A percentile compares a stretch with the other conserved stretches of the same genome.
Conservation (phyloP, 1,139 yeast genomes). For the Yamadazyma epiphylla region DNA sequence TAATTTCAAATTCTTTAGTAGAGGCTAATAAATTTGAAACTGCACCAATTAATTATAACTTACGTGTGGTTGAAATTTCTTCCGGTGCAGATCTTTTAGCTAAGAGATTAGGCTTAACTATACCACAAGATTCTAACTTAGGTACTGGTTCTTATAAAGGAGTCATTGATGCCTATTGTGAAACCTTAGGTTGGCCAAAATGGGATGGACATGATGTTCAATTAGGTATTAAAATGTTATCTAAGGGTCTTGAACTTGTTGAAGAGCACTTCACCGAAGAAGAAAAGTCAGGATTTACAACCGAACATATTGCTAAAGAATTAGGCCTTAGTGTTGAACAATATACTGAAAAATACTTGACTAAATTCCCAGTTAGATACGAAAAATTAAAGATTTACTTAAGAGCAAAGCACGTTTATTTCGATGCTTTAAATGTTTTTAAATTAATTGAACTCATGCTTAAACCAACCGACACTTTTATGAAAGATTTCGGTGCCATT, state of each 20-base stretch:
- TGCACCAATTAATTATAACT: conserved; percentile 65
- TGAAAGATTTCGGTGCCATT: conserved; percentile 44
- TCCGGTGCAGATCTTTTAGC: conserved; percentile 61
- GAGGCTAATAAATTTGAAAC: conserved; percentile 66
- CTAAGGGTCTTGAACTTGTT: conserved; percentile 37
- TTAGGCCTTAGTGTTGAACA: conserved; percentile 42
- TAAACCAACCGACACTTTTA: conserved; percentile 23
- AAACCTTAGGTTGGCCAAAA: conserved; percentile 24
- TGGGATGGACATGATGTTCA: conserved; percentile 50
- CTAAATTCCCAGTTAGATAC: conserved; percentile 55
- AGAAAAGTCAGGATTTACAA: conserved; percentile 43
- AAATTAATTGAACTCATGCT: conserved; percentile 42
- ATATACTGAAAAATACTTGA: conserved; percentile 43
- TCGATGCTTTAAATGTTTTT: conserved; percentile 61
- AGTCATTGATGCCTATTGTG: conserved; percentile 51
- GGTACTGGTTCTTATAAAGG: conserved; percentile 65
- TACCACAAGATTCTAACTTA: conserved; percentile 53
- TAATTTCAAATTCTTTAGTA: conserved; percentile 62
- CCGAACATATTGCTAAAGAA: conserved; percentile 44
- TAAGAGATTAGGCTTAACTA: conserved; percentile 36
- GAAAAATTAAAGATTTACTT: conserved; percentile 52
- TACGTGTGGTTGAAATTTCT: conserved; percentile 68
- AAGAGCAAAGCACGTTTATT: conserved; percentile 60
- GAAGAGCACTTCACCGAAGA: conserved; percentile 31
- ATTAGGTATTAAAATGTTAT: conserved; percentile 40